Evolutionary conservation across 176 grass and related monocot species (phyloP), one percentile per base, ranked within the genome.

Genomic region (Cenchrus americanus): DNA sequence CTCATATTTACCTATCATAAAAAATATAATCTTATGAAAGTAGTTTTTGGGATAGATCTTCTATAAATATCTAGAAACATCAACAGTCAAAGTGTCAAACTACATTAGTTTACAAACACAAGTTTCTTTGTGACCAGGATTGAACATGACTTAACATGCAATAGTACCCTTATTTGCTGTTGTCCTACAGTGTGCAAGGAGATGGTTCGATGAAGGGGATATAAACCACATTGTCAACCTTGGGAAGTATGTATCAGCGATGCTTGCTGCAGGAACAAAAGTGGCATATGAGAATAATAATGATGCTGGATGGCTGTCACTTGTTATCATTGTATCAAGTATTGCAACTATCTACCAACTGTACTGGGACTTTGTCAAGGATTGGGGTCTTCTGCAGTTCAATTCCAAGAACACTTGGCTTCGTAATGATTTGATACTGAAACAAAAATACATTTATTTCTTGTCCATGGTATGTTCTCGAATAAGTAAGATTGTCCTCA

Each of bases 341-440:
- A 49, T 84, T 7, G 93, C 96, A 22, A 98, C 96, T 41, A 92
- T 92, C 51, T 98, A 98, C 87, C 96, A 99, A 78, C 80, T 99
- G 23, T 99, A 99, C 77, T 99, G 96, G 96, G 96, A 99, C 81
- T 99, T 94, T 76, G 96, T 94, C n/a, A 99, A 92, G 90, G 93
- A 96, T 74, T 96, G 96, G 93, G 96, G 93, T 30, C 87, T 99
- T 73, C 85, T 99, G 43, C 96, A 96, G 81, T 73, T 82, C 62
- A 90, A 90, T 54, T 92, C 91, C 27, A 94, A 92, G 54, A 99
- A 99, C 82, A 88, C 89, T 62, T 99, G 93, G 96, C 87, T 99
- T 10, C 90, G 96, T 77, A 99, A 96, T 43, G 89, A 99, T 66
- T 73, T 99, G 69, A 90, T 99, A 79, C 83, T 99, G 21, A 91